phyloP scores from a whole-genome alignment of 345 rosid genomes.

The Euclidium syriacum region DNA sequence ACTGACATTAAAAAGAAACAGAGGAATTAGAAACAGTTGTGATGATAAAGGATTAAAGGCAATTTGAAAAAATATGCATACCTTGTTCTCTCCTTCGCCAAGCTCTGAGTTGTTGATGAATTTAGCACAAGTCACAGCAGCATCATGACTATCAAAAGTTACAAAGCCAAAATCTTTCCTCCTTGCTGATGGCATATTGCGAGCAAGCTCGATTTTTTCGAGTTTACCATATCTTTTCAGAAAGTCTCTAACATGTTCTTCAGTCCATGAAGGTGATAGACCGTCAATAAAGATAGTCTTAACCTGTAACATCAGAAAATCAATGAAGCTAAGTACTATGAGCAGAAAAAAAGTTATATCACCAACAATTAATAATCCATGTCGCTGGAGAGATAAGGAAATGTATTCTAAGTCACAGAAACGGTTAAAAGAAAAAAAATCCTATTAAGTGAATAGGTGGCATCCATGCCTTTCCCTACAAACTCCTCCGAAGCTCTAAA shows the following conservation, averaged over 20 bases:
- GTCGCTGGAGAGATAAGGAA: constrained; percentile 10
- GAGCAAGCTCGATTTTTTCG: constrained; percentile 93
- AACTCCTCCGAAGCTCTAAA: constrained; percentile 19
- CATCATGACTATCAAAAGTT: constrained; percentile 85
- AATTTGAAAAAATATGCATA: constrained; percentile 23
- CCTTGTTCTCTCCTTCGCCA: constrained; percentile 84
- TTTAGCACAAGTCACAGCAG: constrained; percentile 91
- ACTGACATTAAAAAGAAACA: constrained; percentile 36
- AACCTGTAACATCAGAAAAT: constrained; percentile 49
- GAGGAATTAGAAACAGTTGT: neutral
- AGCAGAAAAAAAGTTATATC: constrained; percentile 11
- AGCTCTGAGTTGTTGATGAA: constrained; percentile 83
- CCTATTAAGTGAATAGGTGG: neutral
- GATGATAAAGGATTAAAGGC: neutral
- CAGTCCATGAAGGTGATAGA: constrained; percentile 88
- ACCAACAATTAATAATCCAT: neutral
- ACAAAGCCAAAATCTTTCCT: constrained; percentile 98
- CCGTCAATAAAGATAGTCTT: constrained; percentile 92
- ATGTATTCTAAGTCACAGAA: constrained; percentile 1
- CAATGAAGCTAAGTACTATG: neutral
- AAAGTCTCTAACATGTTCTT: constrained; percentile 67
- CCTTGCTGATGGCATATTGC: constrained; percentile 96
- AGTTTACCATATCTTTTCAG: constrained; percentile 70
- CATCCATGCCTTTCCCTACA: neutral
- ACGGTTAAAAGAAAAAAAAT: neutral